phyloP scores from a whole-genome alignment of 2,329 filamentous ascomycete species.

The Fusarium mexicanum region DNA sequence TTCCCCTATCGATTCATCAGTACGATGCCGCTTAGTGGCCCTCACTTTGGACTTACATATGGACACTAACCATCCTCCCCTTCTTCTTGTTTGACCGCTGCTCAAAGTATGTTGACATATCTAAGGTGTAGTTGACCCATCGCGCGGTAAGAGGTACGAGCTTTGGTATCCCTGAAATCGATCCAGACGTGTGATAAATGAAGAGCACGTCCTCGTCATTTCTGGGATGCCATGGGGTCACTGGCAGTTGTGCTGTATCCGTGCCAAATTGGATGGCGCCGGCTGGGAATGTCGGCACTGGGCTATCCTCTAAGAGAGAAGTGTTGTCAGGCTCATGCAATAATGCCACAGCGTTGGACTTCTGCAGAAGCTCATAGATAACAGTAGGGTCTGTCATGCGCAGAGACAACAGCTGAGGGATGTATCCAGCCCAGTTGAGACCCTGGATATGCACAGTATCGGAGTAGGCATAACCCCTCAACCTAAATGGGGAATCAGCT shows the following conservation, averaged over 20 bases:
- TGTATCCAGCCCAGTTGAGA: conserved; percentile 32
- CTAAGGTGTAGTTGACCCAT: conserved; percentile 14
- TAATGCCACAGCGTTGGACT: conserved; percentile 14
- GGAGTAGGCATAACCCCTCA: conserved; percentile 22
- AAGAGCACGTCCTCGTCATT: conserved; percentile 8
- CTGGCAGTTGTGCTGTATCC: not conserved
- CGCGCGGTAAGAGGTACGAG: conserved; percentile 30
- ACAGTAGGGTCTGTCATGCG: conserved; percentile 29
- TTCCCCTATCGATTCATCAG: conserved; percentile 18
- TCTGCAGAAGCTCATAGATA: conserved; percentile 21
- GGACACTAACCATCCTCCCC: not conserved
- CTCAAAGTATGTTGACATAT: not conserved
- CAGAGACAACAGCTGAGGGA: conserved; percentile 32
- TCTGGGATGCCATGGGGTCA: not conserved
- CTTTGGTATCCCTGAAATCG: conserved; percentile 34
- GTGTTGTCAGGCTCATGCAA: conserved; percentile 13
- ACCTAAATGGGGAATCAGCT: not conserved
- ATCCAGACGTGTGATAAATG: conserved; percentile 38
- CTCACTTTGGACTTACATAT: not conserved
- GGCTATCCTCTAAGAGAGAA: not conserved
- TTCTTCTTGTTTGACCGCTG: not conserved
- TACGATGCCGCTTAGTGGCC: fast-evolving
- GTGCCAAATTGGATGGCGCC: not conserved
- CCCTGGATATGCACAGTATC: conserved; percentile 33
- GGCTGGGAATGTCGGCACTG: not conserved